phyloP scores from a whole-genome alignment of 2,329 filamentous ascomycete genomes.

The Drechslerella stenobrocha region DNA sequence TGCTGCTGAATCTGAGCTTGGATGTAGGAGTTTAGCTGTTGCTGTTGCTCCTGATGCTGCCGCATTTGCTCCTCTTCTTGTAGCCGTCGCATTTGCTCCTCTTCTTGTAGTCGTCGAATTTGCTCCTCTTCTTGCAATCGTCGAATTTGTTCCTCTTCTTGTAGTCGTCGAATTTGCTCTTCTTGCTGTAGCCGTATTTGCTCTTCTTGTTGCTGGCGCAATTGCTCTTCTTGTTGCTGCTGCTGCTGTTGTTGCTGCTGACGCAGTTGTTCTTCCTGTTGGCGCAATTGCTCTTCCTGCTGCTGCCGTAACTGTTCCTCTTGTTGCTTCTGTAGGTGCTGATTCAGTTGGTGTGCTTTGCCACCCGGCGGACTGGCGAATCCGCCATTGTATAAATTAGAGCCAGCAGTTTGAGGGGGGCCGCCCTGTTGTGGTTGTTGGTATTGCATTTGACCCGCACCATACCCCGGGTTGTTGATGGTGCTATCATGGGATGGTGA shows the following conservation, averaged over 20 bases:
- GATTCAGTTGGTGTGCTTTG: conserved; percentile 25
- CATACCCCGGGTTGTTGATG: conserved; percentile 22
- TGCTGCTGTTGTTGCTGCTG: conserved; percentile 2
- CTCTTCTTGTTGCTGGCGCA: conserved; percentile 11
- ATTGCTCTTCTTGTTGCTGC: conserved; percentile 19
- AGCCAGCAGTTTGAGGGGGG: conserved; percentile 9
- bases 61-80: not conserved
- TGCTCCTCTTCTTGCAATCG: conserved; percentile 16
- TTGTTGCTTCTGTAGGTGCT: conserved; percentile 34
- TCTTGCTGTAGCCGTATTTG: no score
- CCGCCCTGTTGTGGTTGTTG: conserved; percentile 22
- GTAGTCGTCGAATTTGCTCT: no score
- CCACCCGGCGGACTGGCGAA: conserved; percentile 4
- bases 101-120: conserved; percentile 24
- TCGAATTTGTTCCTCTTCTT: not conserved
- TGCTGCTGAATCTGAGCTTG: no score
- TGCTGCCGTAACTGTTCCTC: conserved; percentile 36
- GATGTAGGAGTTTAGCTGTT: no score
- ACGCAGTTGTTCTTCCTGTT: not conserved
- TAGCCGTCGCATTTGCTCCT: conserved; percentile 25
- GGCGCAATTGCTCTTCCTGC: conserved; percentile 23
- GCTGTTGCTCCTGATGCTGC: not conserved
- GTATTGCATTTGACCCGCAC: conserved; percentile 16
- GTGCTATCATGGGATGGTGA: conserved; percentile 30
- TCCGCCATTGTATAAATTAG: conserved; percentile 14